phyloP scores from a whole-genome alignment of 805 yeast species.

The Candida tallmaniae region DNA sequence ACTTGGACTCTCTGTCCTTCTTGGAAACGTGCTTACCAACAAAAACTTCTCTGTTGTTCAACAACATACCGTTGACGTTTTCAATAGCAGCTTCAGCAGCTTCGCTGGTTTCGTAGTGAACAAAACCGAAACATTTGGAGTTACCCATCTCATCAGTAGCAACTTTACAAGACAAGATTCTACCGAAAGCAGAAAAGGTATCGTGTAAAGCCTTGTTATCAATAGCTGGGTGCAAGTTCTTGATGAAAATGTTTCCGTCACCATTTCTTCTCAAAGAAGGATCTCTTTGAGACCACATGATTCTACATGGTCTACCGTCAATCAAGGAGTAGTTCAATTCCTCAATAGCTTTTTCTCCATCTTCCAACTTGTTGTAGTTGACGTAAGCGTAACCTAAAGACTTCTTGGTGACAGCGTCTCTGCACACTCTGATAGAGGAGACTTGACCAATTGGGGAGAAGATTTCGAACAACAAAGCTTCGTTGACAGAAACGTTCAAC shows the following conservation, averaged over 20 bases:
- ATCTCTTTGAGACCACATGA: constrained; percentile 99
- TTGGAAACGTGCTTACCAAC: constrained; percentile 92
- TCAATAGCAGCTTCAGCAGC: constrained; percentile 93
- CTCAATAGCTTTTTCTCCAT: constrained; percentile 91
- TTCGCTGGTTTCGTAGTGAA: constrained; percentile 90
- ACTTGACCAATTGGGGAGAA: constrained; percentile 95
- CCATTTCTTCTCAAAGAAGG: constrained; percentile 93
- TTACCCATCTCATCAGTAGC: constrained; percentile 89
- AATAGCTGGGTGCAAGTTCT: constrained; percentile 96
- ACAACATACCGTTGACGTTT: constrained; percentile 96
- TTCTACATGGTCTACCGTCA: constrained; percentile 96
- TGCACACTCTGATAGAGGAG: constrained; percentile 95
- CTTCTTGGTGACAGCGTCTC: constrained; percentile 95
- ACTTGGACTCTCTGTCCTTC: constrained; percentile 91
- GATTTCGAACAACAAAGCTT: constrained; percentile 90
- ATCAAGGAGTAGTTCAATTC: constrained; percentile 91
- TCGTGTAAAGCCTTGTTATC: constrained; percentile 99
- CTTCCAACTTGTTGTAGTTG: constrained; percentile 83
- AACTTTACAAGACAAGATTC: constrained; percentile 92
- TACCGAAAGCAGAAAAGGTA: constrained; percentile 95
- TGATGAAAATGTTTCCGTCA: constrained; percentile 94
- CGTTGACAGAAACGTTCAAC: constrained; percentile 86
- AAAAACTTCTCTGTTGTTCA: constrained; percentile 92
- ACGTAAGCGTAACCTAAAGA: constrained; percentile 98
- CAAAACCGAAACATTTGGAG: constrained; percentile 96